Evolutionary conservation across 352 stramenopile genomes (phyloP).

Genomic region (Globisporangium parvum): DNA sequence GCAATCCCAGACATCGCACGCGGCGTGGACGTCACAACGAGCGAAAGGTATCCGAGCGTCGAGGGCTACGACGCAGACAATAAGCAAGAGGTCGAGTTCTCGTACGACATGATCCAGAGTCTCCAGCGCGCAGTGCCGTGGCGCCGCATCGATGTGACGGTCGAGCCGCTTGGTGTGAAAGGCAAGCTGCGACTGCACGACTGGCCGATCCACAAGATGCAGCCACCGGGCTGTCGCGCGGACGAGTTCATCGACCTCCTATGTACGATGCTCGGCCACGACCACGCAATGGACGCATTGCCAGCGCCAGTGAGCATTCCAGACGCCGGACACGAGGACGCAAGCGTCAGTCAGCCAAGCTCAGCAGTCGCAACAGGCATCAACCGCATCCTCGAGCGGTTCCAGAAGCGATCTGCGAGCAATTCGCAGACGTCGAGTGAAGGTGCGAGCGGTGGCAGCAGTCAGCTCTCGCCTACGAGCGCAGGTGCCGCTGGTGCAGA

Average conservation of each 20-base stretch:
- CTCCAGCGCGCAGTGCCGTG: constrained; percentile 47
- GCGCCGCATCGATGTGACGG: constrained; percentile 60
- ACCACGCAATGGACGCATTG: constrained; percentile 38
- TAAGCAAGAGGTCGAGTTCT: constrained; percentile 77
- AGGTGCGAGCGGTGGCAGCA: neutral
- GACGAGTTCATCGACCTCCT: constrained; percentile 75
- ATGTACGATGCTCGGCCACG: constrained; percentile 51
- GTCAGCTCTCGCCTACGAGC: constrained; percentile 5
- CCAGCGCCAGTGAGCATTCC: neutral
- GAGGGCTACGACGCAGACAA: constrained; percentile 63
- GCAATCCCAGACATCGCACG: constrained; percentile 14
- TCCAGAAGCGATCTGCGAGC: constrained; percentile 1
- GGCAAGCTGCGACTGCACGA: constrained; percentile 72
- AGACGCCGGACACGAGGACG: neutral
- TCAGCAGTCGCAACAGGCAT: neutral
- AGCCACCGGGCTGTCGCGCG: constrained; percentile 48
- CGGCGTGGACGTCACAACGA: constrained; percentile 8
- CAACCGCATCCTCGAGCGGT: constrained; percentile 4
- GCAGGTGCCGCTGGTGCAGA: neutral
- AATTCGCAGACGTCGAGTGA: neutral
- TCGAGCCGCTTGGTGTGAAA: constrained; percentile 56
- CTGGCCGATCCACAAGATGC: constrained; percentile 78
- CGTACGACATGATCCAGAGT: constrained; percentile 48
- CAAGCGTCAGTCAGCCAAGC: neutral
- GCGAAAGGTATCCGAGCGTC: constrained; percentile 38